These are phyloP conservation scores for Microdochium nivale DNA, from an alignment of 2,329 filamentous ascomycete genomes.

Conservation along the genomic window DNA sequence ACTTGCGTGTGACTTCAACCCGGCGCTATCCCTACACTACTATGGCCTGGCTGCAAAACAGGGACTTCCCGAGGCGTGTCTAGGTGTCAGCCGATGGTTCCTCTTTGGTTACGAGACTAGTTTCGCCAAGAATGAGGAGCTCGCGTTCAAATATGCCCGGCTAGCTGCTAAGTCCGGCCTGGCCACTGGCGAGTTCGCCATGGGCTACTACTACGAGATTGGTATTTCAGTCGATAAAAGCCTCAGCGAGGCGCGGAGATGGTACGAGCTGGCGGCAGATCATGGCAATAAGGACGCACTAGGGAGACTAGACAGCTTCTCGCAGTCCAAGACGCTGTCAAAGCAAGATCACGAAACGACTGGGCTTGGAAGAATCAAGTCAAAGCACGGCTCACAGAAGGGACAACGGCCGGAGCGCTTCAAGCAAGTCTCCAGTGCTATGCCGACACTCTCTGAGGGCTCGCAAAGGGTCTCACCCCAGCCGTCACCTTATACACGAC, in stretches of 20 bases:
- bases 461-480: conserved; percentile 29
- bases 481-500: conserved; percentile 29
- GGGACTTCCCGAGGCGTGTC: conserved; percentile 85
- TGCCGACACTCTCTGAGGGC: conserved; percentile 42
- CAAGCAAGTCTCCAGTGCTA: conserved; percentile 32
- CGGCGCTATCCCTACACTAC: conserved; percentile 87
- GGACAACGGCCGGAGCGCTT: conserved; percentile 54
- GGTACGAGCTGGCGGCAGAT: conserved; percentile 84
- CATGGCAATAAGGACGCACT: conserved; percentile 88
- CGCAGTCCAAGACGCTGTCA: conserved; percentile 73
- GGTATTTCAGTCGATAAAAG: conserved; percentile 86
- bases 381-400: conserved; percentile 61
- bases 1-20: conserved; percentile 89
- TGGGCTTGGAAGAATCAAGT: conserved; percentile 81
- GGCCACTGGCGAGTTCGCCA: conserved; percentile 86
- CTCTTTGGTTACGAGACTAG: conserved; percentile 87
- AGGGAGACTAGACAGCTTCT: conserved; percentile 74
- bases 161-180: conserved; percentile 76
- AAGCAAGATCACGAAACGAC: conserved; percentile 90
- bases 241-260: conserved; percentile 70
- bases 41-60: conserved; percentile 88
- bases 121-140: conserved; percentile 90
- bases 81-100: conserved; percentile 98
- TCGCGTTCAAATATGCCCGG: conserved; percentile 86
- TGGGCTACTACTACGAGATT: conserved; percentile 97